Base-by-base conservation (phyloP, 306 rosid species). In the Arachis stenosperma region DNA sequence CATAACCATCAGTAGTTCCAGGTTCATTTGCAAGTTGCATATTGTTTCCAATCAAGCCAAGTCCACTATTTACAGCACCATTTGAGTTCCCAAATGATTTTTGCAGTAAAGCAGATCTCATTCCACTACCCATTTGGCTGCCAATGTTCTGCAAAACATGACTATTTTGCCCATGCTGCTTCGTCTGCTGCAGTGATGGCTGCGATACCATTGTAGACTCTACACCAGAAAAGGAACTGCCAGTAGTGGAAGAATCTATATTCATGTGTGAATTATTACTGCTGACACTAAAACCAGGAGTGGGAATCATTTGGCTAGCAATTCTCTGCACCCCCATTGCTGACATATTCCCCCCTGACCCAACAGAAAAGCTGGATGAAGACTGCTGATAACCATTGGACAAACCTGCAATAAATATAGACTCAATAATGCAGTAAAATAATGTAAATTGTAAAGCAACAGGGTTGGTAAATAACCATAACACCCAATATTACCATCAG, bases 281-380 rank as follows among this genome's bases (percentile, higher is more conserved):
- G 82, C 68, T 81, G 75, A 79, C 86, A 74, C 67, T 83, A 73
- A 89, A 94, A 46, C 99, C 96, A 50, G 99, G 99, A 53, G 99
- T 91, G 43, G 99, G 99, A 84, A 94, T 94, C 99, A 94, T 94
- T 76, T 94, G 99, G 78, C 99, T 94, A 27, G 90, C 44, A 62
- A 78, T 75, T 78, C 92, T 85, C 73, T 85, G 95, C 53, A 68
- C 82, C 72, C 92, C 89, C 82, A 84, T 66, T 65, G 95, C 81
- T 56, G 97, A 77, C 81, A 88, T 81, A 75, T 79, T 88, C 57
- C 91, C 96, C 74, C 89, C 90, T 33, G 90, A 79, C 59, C 90
- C 92, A 66, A 85, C 70, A n/a, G 96, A 89, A 64, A 81, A 91
- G 76, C 70, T 83, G 84, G 89, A 81, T 78, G 95, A 79, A 63